phyloP scores from a whole-genome alignment of 345 rosid genomes.

The Salix purpurea region DNA sequence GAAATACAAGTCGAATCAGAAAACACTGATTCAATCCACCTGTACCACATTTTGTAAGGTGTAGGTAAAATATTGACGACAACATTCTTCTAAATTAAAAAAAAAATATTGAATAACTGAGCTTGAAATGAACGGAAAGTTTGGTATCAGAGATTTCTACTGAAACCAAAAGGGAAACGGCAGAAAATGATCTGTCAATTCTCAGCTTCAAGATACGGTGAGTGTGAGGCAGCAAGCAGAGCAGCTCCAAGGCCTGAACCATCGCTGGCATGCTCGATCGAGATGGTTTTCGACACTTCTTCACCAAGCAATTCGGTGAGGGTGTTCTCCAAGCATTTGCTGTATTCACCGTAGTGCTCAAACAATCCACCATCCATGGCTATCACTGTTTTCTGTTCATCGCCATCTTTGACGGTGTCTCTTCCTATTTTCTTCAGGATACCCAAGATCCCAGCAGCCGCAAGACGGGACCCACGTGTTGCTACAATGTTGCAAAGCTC shows the following conservation, averaged over 20 bases:
- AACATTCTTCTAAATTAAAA: slow-evolving; percentile 5
- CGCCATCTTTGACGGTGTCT: slow-evolving; percentile 51
- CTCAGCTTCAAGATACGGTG: slow-evolving; percentile 34
- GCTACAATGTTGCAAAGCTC: slow-evolving; percentile 72
- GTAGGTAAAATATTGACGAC: slow-evolving; percentile 1
- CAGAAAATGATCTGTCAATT: not conserved
- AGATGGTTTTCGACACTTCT: slow-evolving; percentile 44
- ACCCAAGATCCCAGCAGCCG: slow-evolving; percentile 75
- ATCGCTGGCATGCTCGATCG: slow-evolving; percentile 50
- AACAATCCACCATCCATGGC: slow-evolving; percentile 82
- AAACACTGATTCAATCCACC: slow-evolving; percentile 3
- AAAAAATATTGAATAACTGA: not conserved
- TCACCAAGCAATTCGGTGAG: slow-evolving; percentile 62
- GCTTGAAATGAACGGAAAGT: not conserved
- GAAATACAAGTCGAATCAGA: slow-evolving; percentile 4
- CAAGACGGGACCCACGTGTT: slow-evolving; percentile 62
- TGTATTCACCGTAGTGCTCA: slow-evolving; percentile 61
- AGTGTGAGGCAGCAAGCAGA: slow-evolving; percentile 70
- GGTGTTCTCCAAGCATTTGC: slow-evolving; percentile 55
- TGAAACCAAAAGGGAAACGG: not conserved
- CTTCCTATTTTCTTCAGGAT: slow-evolving; percentile 74
- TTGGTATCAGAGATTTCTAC: not conserved
- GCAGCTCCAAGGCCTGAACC: slow-evolving; percentile 87
- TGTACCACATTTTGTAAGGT: not conserved
- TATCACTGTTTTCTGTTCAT: slow-evolving; percentile 50